Evolutionary conservation across 352 stramenopile species (phyloP), one percentile per base, ranked within the genome.

Genomic region (Pythium coloratum): DNA sequence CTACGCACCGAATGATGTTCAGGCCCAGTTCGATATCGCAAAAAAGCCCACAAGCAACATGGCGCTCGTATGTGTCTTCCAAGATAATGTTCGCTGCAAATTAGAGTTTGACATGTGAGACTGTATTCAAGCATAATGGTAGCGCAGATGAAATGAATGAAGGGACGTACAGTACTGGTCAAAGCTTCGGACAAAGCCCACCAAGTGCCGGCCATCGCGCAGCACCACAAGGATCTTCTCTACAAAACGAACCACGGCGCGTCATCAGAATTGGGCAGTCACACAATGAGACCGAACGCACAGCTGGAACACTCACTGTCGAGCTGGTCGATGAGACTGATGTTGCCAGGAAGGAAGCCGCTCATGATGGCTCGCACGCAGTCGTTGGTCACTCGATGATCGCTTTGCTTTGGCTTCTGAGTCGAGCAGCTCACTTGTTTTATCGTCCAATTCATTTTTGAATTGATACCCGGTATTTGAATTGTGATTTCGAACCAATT

Each of bases 11-110:
- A 53, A 99, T 95, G 68, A 99, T 93, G 77, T 98, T 99, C n/a
- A 99, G 75, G 30, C 95, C 95, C 50, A 99, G 75, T 63, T 97
- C 85, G 62, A 99, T 97, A 68, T 99, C 96, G 44, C 95, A 96
- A 76, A 98, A 99, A 63, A 97, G 82, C 38, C 81, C 81, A 55
- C 81, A 82, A 33, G 90, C 84, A 38, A 96, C 84, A 62, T 96
- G 84, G 67, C 92, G 88, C 73, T 98, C 92, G 74, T 86, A 97
- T 57, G 95, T 98, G 72, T 98, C 92, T 75, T 99, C 90, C 26
- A 99, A 75, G 56, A 99, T 96, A 70, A 99, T 97, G 75, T 99
- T 99, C 28, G 89, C 88, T 95, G 65, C 42, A 63, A 32, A 14
- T 53, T 14, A 20, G 6, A 28, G n/a, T 30, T 9, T 16, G 2